Conservation (phyloP, 2,329 filamentous ascomycete genomes). For the Xylariales sp. region DNA sequence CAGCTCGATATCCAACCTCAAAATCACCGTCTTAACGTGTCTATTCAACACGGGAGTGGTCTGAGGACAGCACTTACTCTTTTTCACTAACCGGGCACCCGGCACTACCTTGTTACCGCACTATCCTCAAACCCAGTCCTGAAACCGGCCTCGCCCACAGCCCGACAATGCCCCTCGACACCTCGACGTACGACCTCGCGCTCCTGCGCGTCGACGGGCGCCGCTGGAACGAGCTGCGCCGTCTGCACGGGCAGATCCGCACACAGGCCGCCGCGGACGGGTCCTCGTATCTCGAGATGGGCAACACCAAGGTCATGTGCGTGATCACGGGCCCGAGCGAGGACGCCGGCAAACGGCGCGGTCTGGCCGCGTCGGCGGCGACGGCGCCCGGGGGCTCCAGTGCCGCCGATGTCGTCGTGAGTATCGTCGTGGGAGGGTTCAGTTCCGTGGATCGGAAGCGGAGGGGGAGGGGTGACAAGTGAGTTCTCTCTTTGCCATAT, state of each 20-base stretch:
- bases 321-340: constrained; percentile 89
- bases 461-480: constrained; percentile 82
- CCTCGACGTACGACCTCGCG: constrained; percentile 88
- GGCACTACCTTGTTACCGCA: neutral
- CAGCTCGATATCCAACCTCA: neutral
- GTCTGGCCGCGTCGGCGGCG: constrained; percentile 41
- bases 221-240: constrained; percentile 96
- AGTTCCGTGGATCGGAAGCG: constrained; percentile 86
- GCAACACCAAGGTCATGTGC: constrained; percentile 96
- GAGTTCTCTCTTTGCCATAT: constrained; percentile 49
- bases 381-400: constrained; percentile 46
- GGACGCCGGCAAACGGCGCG: constrained; percentile 55
- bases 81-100: neutral
- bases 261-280: constrained; percentile 94
- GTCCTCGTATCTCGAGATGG: constrained; percentile 94
- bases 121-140: neutral
- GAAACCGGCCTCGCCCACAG: neutral
- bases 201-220: constrained; percentile 85
- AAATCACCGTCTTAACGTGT: neutral
- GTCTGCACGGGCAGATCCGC: constrained; percentile 87
- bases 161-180: constrained; percentile 86
- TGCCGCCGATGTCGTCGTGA: constrained; percentile 79
- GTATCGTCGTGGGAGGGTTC: constrained; percentile 88
- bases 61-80: neutral
- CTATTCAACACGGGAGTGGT: neutral